These are phyloP conservation scores for Yamadazyma phyllophila DNA, from an alignment of 805 yeast species.

Conservation along the genomic window DNA sequence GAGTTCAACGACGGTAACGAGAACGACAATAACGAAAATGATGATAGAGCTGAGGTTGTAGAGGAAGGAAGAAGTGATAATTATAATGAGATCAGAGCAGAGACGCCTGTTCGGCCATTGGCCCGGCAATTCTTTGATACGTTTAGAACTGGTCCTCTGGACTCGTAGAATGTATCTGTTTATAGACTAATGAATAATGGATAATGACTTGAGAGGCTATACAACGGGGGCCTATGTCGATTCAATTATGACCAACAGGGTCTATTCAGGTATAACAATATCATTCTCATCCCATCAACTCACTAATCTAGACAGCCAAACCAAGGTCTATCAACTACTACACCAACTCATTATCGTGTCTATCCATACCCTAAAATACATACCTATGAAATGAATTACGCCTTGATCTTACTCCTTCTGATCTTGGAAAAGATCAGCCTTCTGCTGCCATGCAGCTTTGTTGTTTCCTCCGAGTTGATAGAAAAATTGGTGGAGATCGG, in stretches of 20 bases:
- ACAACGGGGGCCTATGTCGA: no score
- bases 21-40: slow-evolving; percentile 27
- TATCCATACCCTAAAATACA: background rate
- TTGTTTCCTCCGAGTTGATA: slow-evolving; percentile 11
- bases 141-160: slow-evolving; percentile 23
- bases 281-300: no score
- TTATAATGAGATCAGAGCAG: slow-evolving; percentile 39
- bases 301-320: no score
- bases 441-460: slow-evolving; percentile 15
- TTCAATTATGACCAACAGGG: no score
- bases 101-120: slow-evolving; percentile 60
- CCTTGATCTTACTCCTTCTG: slow-evolving; percentile 8
- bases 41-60: slow-evolving; percentile 13
- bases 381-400: background rate
- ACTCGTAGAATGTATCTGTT: background rate
- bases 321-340: no score
- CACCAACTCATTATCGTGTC: no score
- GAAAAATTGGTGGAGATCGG: slow-evolving; percentile 15
- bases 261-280: no score
- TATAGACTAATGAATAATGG: slow-evolving; percentile 2
- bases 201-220: no score
- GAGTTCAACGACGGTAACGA: slow-evolving; percentile 3
- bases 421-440: slow-evolving; percentile 16
- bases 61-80: slow-evolving; percentile 13
- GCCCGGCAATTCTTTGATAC: slow-evolving; percentile 62